Percentiles rank a stretch among this genome's conserved stretches.
These are phyloP conservation scores for Metschnikowia colocasiae DNA, from an alignment of 805 yeast species.

Conservation along the genomic window DNA sequence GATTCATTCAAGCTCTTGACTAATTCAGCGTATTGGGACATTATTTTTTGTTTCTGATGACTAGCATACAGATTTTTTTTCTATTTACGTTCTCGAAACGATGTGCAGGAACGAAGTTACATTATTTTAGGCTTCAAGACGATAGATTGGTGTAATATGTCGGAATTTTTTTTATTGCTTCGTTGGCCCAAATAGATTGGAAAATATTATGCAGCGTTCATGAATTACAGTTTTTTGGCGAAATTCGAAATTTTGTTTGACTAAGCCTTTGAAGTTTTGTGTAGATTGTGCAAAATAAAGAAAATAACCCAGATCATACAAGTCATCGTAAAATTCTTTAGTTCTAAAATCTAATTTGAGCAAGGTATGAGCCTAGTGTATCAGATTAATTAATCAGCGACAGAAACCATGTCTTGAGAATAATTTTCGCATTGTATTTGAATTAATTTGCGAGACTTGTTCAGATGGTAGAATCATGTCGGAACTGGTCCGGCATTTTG, in stretches of 20 bases:
- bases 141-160: not conserved
- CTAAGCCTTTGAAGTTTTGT: too few species aligned
- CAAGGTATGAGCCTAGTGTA: not conserved
- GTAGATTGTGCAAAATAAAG: not conserved
- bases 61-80: constrained; percentile 1
- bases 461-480: not conserved
- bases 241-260: not conserved
- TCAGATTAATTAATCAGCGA: not conserved
- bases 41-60: not conserved
- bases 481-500: not conserved
- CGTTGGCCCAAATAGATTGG: not conserved
- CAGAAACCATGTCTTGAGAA: not conserved
- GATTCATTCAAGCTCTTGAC: constrained; percentile 49
- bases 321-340: not conserved
- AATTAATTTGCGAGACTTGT: not conserved
- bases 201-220: not conserved
- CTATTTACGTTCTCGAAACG: not conserved
- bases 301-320: not conserved
- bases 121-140: not conserved
- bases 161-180: not conserved
- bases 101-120: not conserved
- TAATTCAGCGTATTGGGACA: constrained; percentile 42
- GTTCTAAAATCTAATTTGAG: not conserved
- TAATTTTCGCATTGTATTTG: not conserved
- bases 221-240: not conserved